Evolutionary conservation across 1,284 basidiomycete species (phyloP).

Genomic region (Pholiota adiposa): DNA sequence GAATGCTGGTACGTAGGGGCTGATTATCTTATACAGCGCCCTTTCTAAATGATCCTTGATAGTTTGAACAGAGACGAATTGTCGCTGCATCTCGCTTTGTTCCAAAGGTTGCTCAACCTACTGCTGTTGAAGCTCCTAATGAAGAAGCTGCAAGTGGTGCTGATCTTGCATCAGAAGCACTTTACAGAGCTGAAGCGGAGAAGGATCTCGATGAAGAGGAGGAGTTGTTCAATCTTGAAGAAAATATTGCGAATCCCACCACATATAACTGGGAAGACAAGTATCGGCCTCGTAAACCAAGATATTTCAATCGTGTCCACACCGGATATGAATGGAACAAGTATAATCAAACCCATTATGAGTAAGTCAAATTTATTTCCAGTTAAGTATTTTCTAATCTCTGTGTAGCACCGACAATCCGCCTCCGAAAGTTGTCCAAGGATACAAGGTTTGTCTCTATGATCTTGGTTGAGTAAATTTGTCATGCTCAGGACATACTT

Average conservation of each 20-base stretch:
- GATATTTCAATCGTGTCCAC: constrained; percentile 99
- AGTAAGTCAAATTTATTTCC: constrained; percentile 58
- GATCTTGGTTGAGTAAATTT: not conserved
- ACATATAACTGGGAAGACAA: constrained; percentile 99
- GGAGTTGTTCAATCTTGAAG: constrained; percentile 91
- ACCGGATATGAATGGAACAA: constrained; percentile 99
- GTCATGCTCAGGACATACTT: not conserved
- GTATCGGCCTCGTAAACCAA: constrained; percentile 96
- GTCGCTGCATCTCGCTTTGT: constrained; percentile 87
- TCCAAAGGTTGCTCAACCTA: constrained; percentile 66
- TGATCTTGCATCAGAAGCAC: constrained; percentile 83
- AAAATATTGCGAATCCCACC: constrained; percentile 79
- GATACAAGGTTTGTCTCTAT: constrained; percentile 76
- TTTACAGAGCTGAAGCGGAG: constrained; percentile 88
- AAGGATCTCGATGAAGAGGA: constrained; percentile 95
- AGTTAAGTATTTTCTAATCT: constrained; percentile 16
- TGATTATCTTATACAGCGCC: not conserved
- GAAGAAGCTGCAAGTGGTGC: constrained; percentile 68
- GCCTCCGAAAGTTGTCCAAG: constrained; percentile 97
- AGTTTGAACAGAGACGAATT: constrained; percentile 79
- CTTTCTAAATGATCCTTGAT: not conserved
- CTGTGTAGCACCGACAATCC: constrained; percentile 85
- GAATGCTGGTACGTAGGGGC: constrained; percentile 62
- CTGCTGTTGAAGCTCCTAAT: constrained; percentile 47
- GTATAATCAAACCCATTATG: constrained; percentile 98